Conservation (phyloP, 2,329 filamentous ascomycete species). For the Paecilomyces niveus region DNA sequence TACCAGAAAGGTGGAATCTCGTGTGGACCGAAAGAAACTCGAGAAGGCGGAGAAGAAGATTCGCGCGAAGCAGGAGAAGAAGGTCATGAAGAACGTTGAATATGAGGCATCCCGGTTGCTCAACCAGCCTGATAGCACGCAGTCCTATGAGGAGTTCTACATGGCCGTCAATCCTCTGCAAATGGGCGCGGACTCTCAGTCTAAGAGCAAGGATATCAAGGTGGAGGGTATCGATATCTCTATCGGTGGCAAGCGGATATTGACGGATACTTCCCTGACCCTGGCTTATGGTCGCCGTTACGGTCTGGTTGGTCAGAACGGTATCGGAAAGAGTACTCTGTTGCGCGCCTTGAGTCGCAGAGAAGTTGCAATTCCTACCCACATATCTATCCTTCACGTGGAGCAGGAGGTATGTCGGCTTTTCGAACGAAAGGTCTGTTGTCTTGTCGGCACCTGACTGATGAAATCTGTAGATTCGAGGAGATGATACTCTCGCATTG, state of each 20-base stretch:
- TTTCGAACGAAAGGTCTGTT: background rate
- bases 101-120: constrained; percentile 92
- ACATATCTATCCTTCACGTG: constrained; percentile 98
- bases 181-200: constrained; percentile 59
- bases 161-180: constrained; percentile 98
- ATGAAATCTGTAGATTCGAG: constrained; percentile 59
- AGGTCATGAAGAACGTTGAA: constrained; percentile 95
- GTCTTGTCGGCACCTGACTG: constrained; percentile 1
- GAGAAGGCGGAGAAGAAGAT: constrained; percentile 98
- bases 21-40: constrained; percentile 96
- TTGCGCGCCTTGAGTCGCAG: constrained; percentile 83
- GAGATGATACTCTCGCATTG: constrained; percentile 89
- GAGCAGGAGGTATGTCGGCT: constrained; percentile 75
- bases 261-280: constrained; percentile 84
- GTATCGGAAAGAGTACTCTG: constrained; percentile 96
- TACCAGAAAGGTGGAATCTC: constrained; percentile 87
- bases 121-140: constrained; percentile 69
- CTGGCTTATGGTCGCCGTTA: constrained; percentile 90
- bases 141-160: constrained; percentile 99
- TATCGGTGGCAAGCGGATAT: constrained; percentile 79
- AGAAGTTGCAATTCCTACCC: constrained; percentile 90
- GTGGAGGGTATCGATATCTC: constrained; percentile 92
- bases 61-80: constrained; percentile 96
- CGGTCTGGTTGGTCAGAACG: constrained; percentile 97
- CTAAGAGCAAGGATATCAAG: constrained; percentile 99